Evolutionary conservation across 257 asterid genomes (phyloP).

Genomic region (Coffea canephora): DNA sequence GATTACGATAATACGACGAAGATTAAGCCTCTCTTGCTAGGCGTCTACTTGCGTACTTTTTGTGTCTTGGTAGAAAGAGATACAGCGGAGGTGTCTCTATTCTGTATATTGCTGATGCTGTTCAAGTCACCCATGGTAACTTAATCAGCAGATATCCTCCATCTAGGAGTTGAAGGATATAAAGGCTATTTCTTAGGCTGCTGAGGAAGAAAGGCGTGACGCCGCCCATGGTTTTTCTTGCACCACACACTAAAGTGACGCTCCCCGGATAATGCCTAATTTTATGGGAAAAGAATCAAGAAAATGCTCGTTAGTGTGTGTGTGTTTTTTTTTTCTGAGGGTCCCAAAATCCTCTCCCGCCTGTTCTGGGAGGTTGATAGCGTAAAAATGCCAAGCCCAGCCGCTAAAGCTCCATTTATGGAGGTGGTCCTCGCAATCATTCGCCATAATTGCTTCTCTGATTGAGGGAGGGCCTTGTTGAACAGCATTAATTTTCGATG

Average conservation of each 20-base stretch:
- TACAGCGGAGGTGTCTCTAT: background rate
- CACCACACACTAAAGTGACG: constrained; percentile 21
- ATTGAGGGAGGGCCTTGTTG: background rate
- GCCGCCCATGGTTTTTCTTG: constrained; percentile 18
- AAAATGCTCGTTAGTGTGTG: background rate
- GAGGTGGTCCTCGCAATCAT: constrained; percentile 9
- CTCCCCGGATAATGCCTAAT: background rate
- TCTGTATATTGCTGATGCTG: constrained; percentile 2
- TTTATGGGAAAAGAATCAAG: background rate
- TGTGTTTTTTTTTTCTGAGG: background rate
- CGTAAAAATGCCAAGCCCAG: background rate
- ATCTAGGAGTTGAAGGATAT: background rate
- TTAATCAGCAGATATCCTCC: background rate
- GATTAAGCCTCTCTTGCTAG: background rate
- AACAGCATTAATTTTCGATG: background rate
- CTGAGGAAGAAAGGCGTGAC: constrained; percentile 13
- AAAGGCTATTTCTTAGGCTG: constrained; percentile 2
- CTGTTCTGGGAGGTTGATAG: background rate
- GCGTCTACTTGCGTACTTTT: background rate
- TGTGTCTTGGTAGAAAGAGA: background rate
- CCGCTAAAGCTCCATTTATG: background rate
- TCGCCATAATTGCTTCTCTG: constrained; percentile 7
- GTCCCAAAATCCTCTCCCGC: background rate
- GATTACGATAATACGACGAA: background rate
- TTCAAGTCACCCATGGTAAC: constrained; percentile 10